Conservation (phyloP, 805 yeast species). For the Suhomyces pyralidae region DNA sequence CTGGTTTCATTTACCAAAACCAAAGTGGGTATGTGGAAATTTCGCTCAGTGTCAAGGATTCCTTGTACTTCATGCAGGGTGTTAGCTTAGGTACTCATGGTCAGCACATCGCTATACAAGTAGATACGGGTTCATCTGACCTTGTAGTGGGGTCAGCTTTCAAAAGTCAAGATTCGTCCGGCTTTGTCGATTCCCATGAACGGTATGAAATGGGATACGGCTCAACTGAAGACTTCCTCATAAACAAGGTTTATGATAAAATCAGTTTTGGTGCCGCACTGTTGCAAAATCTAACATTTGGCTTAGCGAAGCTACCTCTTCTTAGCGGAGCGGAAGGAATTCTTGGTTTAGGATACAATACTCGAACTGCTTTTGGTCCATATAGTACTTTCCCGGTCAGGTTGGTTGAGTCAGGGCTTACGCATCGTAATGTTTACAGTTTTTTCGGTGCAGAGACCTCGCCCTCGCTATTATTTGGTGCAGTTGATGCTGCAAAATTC, state of each 20-base stretch:
- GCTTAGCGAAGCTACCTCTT: constrained; percentile 5
- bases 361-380: constrained; percentile 8
- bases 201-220: constrained; percentile 2
- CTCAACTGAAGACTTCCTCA: constrained; percentile 2
- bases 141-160: constrained; percentile 3
- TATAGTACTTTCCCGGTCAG: constrained; percentile 15
- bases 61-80: constrained; percentile 9
- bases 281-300: constrained; percentile 7
- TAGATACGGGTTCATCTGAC: constrained; percentile 12
- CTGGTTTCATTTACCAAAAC: neutral
- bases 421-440: constrained; percentile 9
- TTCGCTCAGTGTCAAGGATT: neutral
- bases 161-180: neutral
- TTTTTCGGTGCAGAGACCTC: constrained; percentile 8
- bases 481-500: constrained; percentile 28
- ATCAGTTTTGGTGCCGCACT: constrained; percentile 1
- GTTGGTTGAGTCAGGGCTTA: constrained; percentile 11
- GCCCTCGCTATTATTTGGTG: constrained; percentile 29
- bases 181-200: constrained; percentile 1
- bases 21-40: neutral
- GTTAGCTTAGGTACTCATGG: constrained; percentile 13
- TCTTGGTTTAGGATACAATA: constrained; percentile 16
- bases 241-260: constrained; percentile 2
- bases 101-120: constrained; percentile 6
- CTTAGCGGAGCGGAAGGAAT: constrained; percentile 9